Evolutionary conservation across 805 yeast species (phyloP).

Genomic region (Cyberlindnera xylosilytica): DNA sequence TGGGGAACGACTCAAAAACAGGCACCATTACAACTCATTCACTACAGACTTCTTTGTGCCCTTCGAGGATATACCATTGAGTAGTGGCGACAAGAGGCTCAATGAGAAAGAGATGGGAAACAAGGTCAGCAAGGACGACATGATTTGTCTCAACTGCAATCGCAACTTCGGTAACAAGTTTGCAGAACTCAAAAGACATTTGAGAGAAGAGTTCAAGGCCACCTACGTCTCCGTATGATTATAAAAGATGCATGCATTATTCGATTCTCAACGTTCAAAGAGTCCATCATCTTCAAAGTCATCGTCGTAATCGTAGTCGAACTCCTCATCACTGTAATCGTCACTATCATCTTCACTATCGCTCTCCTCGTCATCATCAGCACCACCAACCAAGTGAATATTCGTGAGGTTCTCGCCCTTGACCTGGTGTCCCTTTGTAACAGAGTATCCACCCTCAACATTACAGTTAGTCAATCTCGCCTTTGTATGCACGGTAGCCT

Average conservation of each 20-base stretch:
- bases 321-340: slow-evolving; percentile 19
- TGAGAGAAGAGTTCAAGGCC: slow-evolving; percentile 34
- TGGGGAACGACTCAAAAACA: slow-evolving; percentile 53
- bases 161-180: slow-evolving; percentile 41
- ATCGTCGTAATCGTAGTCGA: slow-evolving; percentile 27
- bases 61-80: slow-evolving; percentile 47
- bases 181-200: slow-evolving; percentile 38
- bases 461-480: slow-evolving; percentile 74
- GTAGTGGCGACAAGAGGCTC: slow-evolving; percentile 38
- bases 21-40: slow-evolving; percentile 70
- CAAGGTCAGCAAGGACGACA: slow-evolving; percentile 30
- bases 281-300: slow-evolving; percentile 53
- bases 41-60: slow-evolving; percentile 60
- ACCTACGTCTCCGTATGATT: too few species aligned
- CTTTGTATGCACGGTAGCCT: slow-evolving; percentile 61
- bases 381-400: slow-evolving; percentile 27
- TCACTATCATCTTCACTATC: slow-evolving; percentile 30
- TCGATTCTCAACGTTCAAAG: slow-evolving; percentile 42
- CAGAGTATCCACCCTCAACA: slow-evolving; percentile 76
- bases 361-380: slow-evolving; percentile 21
- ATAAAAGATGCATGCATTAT: neutral
- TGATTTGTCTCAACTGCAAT: slow-evolving; percentile 42
- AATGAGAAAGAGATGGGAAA: slow-evolving; percentile 40
- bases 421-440: slow-evolving; percentile 47
- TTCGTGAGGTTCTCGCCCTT: slow-evolving; percentile 59